Evolutionary conservation across 169 alveolate genomes (phyloP), one percentile per base, ranked within the genome.

Genomic region (Eimeria brunetti): DNA sequence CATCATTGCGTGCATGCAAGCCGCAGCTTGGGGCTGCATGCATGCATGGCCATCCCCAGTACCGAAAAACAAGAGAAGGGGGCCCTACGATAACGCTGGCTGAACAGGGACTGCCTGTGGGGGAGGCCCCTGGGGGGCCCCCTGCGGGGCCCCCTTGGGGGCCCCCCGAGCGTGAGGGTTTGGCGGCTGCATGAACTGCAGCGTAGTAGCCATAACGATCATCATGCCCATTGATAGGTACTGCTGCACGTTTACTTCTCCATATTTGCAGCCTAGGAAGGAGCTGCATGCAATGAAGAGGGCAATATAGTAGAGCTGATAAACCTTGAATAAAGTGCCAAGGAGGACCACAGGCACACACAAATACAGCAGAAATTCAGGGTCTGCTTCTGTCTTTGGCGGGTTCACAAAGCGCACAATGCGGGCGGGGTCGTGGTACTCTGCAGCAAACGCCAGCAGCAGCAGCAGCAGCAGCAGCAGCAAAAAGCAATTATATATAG

Each of bases 121-220:
- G 2, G 56, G 88, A 36, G 64, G 41, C 64, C 67, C 67, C 67
- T 58, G 67, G 8, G 20, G 80, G 20, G 60, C 76, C 36, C n/a
- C 76, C 53, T 75, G 75, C 4, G 91, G 38, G 33, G 75, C 38
- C 20, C 56, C 78, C 20, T 58, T 56, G 38, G 91, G 75, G 8
- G 41, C n/a, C 53, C 22, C 51, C 20, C 83, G 27, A 7, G 91
- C 3, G 33, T 30, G 58, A 14, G 30, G 76, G 16, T 16, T 30
- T 11, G 75, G 91, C n/a, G 91, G 91, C 56, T 83, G 91, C 91
- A 83, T 58, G 91, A 83, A 83, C 41, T 83, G 91, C 91, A 83
- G 60, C 16, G 91, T 83, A 5, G 76, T 58, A 2, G 91, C 51
- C 91, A 83, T 83, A 33, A 58, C 76, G 91, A 83, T 53, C 91